phyloP scores from a whole-genome alignment of 148 eudicot species.

The Cornus controversa region DNA sequence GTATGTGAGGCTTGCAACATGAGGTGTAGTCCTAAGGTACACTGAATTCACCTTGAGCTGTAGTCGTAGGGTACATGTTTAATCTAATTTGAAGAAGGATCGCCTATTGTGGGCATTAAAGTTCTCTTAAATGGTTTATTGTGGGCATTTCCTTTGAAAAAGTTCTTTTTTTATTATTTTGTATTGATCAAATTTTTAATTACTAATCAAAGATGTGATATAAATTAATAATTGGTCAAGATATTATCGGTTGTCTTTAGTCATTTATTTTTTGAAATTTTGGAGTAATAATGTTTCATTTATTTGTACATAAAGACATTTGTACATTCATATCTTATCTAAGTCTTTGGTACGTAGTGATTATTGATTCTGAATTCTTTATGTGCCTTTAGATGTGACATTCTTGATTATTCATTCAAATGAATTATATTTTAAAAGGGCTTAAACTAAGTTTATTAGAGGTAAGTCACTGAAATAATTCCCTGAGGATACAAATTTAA shows the following conservation, averaged over 20 bases:
- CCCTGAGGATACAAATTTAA: no score
- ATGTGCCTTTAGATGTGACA: neutral
- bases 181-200: neutral
- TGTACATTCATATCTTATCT: neutral
- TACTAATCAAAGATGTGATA: neutral
- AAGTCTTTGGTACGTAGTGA: neutral
- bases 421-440: neutral
- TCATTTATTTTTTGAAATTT: neutral
- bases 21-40: neutral
- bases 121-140: neutral
- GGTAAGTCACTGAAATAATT: no score
- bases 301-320: neutral
- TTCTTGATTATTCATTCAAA: neutral
- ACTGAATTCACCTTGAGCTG: neutral
- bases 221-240: neutral
- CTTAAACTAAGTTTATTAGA: no score
- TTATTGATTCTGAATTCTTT: neutral
- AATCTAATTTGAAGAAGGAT: neutral
- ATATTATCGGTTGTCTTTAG: neutral
- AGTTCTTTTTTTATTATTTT: neutral
- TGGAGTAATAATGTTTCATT: neutral
- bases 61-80: neutral
- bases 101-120: neutral
- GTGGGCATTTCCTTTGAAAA: neutral
- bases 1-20: conserved; percentile 8